These are phyloP conservation scores for Naganishia liquefaciens DNA, from an alignment of 1,284 basidiomycete genomes.

Conservation along the genomic window DNA sequence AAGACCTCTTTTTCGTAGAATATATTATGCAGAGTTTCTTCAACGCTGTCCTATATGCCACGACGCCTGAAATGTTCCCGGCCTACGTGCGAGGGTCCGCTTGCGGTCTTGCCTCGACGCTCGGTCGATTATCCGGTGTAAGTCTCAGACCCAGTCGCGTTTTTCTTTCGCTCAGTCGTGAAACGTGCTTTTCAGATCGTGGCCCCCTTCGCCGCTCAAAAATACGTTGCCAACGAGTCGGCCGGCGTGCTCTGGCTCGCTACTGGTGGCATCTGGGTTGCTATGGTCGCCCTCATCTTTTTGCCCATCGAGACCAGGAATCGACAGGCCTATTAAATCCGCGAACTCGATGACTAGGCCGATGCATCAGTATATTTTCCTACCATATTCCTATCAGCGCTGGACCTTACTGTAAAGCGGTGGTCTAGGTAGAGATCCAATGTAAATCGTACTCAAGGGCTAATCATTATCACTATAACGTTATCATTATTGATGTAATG, in stretches of 20 bases:
- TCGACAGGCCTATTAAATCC: slow-evolving; percentile 45
- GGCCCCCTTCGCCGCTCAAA: slow-evolving; percentile 50
- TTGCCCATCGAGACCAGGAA: slow-evolving; percentile 47
- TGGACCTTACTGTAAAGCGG: no score
- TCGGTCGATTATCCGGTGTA: slow-evolving; percentile 49
- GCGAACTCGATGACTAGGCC: not conserved
- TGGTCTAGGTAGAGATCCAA: no score
- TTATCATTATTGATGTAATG: no score
- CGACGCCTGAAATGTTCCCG: slow-evolving; percentile 53
- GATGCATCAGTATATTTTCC: no score
- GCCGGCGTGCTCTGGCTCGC: slow-evolving; percentile 49
- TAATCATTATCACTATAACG: no score
- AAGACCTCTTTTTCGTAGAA: slow-evolving; percentile 35
- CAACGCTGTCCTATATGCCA: slow-evolving; percentile 55
- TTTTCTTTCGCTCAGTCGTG: not conserved
- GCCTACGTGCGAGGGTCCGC: slow-evolving; percentile 53
- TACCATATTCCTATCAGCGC: no score
- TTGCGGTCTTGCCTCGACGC: slow-evolving; percentile 48
- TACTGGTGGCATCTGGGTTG: slow-evolving; percentile 47
- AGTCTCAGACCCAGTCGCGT: not conserved
- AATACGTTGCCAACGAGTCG: slow-evolving; percentile 40
- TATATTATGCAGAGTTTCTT: slow-evolving; percentile 53
- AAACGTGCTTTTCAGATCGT: slow-evolving; percentile 34
- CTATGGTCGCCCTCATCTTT: slow-evolving; percentile 43
- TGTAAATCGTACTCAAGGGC: no score